These are phyloP conservation scores for Solanum ossicruentum DNA, from an alignment of 257 asterid genomes.

Conservation along the genomic window DNA sequence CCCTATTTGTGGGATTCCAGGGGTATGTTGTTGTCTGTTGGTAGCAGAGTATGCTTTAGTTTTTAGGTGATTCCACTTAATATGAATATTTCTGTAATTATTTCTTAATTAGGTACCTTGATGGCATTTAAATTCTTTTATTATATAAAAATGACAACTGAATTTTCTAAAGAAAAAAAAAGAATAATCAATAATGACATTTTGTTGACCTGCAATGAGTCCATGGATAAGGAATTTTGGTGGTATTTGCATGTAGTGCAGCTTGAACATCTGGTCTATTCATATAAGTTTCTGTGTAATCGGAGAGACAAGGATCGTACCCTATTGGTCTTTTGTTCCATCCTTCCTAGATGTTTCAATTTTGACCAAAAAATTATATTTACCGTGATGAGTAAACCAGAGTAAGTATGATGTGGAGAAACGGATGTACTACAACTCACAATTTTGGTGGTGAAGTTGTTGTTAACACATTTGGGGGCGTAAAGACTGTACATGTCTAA, in stretches of 20 bases:
- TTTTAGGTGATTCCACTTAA: no score
- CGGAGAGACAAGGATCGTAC: constrained; percentile 58
- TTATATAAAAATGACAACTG: no score
- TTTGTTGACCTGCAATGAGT: constrained; percentile 58
- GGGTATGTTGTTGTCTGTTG: no score
- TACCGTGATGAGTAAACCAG: neutral
- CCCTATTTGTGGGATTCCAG: no score
- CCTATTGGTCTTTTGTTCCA: constrained; percentile 38
- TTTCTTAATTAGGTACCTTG: neutral
- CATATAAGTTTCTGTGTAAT: constrained; percentile 34
- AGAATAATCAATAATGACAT: no score
- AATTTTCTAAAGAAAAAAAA: neutral
- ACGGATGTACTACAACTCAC: constrained; percentile 3
- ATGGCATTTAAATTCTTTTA: no score
- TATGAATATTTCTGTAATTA: no score
- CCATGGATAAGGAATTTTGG: constrained; percentile 66
- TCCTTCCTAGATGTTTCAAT: constrained; percentile 14
- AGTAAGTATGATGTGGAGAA: neutral
- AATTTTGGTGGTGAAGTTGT: constrained; percentile 8
- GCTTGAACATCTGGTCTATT: constrained; percentile 67
- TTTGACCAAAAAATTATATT: neutral
- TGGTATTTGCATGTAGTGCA: constrained; percentile 76
- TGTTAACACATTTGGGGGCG: constrained; percentile 32
- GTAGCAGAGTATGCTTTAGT: neutral
- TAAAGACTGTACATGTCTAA: constrained; percentile 83